Percentiles rank a stretch among this genome's conserved stretches.
These are phyloP conservation scores for Monilinia fructicola DNA, from an alignment of 2,329 filamentous ascomycete genomes.

Conservation along the genomic window DNA sequence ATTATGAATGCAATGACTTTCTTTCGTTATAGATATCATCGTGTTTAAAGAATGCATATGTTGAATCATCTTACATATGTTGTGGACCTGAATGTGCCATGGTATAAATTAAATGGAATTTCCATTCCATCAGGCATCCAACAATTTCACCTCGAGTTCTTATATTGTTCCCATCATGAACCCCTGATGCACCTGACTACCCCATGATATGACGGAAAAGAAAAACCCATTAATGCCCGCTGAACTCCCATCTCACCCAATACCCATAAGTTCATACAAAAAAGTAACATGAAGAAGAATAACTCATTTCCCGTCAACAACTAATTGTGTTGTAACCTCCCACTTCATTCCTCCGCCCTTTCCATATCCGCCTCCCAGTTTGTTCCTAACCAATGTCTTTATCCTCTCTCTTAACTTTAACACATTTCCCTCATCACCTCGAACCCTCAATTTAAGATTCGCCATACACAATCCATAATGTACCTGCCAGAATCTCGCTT, in stretches of 20 bases:
- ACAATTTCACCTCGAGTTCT: too few species aligned
- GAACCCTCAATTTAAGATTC: constrained; percentile 77
- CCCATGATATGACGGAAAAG: neutral
- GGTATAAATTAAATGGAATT: neutral
- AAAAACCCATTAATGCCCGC: neutral
- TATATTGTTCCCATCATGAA: neutral
- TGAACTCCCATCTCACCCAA: too few species aligned
- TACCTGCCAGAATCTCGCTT: constrained; percentile 97
- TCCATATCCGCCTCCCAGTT: constrained; percentile 85
- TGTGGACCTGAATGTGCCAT: neutral
- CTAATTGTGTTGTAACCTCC: constrained; percentile 88
- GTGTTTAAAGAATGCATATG: neutral
- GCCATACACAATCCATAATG: constrained; percentile 97
- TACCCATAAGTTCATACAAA: neutral
- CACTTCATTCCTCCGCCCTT: constrained; percentile 75
- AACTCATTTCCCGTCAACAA: constrained; percentile 33
- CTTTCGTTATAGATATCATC: neutral
- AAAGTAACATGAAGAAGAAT: neutral
- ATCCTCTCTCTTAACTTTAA: constrained; percentile 74
- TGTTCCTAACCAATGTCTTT: constrained; percentile 75
- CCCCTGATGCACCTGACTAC: neutral
- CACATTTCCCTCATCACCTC: constrained; percentile 64
- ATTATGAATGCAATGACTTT: constrained; percentile 20
- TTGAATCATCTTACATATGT: neutral
- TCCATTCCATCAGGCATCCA: neutral